These are phyloP conservation scores for Casuarina glauca DNA, from an alignment of 306 rosid genomes.

Conservation along the genomic window DNA sequence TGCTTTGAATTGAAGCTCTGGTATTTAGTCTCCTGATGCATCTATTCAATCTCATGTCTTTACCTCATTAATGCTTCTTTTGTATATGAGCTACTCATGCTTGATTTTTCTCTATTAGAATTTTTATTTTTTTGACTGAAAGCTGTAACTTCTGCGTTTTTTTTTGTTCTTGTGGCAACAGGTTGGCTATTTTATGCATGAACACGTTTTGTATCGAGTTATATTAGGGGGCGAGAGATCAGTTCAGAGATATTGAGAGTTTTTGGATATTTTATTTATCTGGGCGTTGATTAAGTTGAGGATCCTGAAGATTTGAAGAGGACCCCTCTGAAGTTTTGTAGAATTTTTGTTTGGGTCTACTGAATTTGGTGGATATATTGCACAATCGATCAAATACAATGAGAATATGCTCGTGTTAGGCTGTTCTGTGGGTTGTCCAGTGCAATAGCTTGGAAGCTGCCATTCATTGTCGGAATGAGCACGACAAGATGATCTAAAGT, in stretches of 20 bases:
- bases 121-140: slow-evolving; percentile 21
- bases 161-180: slow-evolving; percentile 30
- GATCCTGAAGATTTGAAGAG: slow-evolving; percentile 26
- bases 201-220: slow-evolving; percentile 31
- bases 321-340: slow-evolving; percentile 12
- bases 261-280: slow-evolving; percentile 29
- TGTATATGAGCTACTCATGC: slow-evolving; percentile 26
- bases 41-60: not conserved
- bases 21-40: slow-evolving; percentile 18
- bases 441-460: slow-evolving; percentile 22
- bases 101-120: slow-evolving; percentile 29
- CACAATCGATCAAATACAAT: slow-evolving; percentile 30
- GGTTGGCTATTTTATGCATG: slow-evolving; percentile 30
- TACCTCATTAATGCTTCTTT: slow-evolving; percentile 13
- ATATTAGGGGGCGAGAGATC: slow-evolving; percentile 17
- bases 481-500: slow-evolving; percentile 42
- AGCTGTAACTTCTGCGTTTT: slow-evolving; percentile 7
- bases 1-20: not conserved
- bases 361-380: slow-evolving; percentile 13
- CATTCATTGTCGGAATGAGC: slow-evolving; percentile 33
- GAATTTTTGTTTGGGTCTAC: slow-evolving; percentile 29
- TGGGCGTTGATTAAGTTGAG: slow-evolving; percentile 30
- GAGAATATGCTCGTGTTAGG: slow-evolving; percentile 27
- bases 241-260: slow-evolving; percentile 36
- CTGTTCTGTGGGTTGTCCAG: slow-evolving; percentile 17